Base-by-base conservation (phyloP, 2,329 filamentous ascomycete genomes). In the Zarea fungicola region DNA sequence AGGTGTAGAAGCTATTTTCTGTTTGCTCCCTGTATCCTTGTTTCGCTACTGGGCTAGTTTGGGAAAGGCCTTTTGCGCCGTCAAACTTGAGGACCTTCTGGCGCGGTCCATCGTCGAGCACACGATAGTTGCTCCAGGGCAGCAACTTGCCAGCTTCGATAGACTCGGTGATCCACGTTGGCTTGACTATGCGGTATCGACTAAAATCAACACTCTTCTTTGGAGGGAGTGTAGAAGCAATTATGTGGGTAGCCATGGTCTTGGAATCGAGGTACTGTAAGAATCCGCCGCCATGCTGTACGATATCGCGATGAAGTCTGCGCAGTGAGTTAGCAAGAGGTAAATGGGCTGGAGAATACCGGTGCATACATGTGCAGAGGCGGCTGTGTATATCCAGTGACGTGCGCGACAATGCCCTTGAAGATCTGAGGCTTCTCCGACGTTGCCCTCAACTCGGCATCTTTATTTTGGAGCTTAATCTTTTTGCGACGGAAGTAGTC, bases 401-500 rank as follows among this genome's bases (percentile, higher is more conserved):
- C 86, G 67, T 96, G 89, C 9, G 85, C 89, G 11, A 96, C 90
- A 8, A 97, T 78, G 1, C 89, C 90, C 57, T 85, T 89, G 74
- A 99, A 99, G 45, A 99, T 89, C 53, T 81, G 82, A 9, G 90
- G 89, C 55, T 87, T 89, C 56, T 85, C 83, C 0, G 72, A 67
- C 4, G 80, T 73, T 26, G 85, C 78, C 51, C 92, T 84, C 37
- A 95, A 74, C 47, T 95, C 81, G 8, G 83, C 84, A 67, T 99
- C 93, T 25, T 93, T 79, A 61, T 99, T 99, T 66, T 97, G 93
- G 4, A 99, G 77, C 64, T 99, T 99, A 66, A 96, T 83, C 75
- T 95, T 96, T 74, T 99, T 99, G 49, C 91, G 84, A 42, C 91
- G 80, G 64, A 96, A 95, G 66, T 97, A 99, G 62, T 97, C 92